Evolutionary conservation across 352 stramenopile species (phyloP).

Genomic region (Globisporangium paroecandrum): DNA sequence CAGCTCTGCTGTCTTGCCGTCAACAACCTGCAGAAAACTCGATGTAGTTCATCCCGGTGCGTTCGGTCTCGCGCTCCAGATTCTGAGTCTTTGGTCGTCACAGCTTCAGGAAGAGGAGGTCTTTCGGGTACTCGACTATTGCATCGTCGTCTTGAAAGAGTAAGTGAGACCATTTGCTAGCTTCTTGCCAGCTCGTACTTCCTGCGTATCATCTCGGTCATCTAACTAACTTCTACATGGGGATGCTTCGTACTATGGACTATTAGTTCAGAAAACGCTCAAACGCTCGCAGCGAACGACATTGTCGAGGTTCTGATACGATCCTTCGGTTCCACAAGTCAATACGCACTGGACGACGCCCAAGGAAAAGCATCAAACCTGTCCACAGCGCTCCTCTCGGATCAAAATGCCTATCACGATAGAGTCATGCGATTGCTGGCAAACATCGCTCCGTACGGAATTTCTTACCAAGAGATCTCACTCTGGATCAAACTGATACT

Average conservation of each 20-base stretch:
- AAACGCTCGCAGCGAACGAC: constrained; percentile 19
- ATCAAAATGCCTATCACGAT: constrained; percentile 21
- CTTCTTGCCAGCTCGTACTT: neutral
- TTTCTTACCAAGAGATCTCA: constrained; percentile 15
- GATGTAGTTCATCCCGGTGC: constrained; percentile 22
- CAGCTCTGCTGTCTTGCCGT: neutral
- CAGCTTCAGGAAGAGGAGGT: constrained; percentile 12
- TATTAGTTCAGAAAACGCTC: constrained; percentile 24
- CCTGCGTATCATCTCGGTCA: neutral
- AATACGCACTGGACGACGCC: neutral
- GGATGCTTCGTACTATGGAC: neutral
- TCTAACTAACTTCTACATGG: neutral
- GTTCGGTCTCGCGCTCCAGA: constrained; percentile 27
- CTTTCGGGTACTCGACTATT: constrained; percentile 19
- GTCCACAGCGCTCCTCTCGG: constrained; percentile 24
- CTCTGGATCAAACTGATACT: constrained; percentile 18
- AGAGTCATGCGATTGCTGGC: constrained; percentile 1
- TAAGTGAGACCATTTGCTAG: neutral
- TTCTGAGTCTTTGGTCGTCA: constrained; percentile 24
- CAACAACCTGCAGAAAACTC: neutral
- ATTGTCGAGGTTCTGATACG: constrained; percentile 27
- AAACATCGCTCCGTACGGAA: constrained; percentile 5
- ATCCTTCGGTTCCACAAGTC: constrained; percentile 21
- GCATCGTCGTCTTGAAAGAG: constrained; percentile 3
- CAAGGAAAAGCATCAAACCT: constrained; percentile 2